Evolutionary conservation across 2,329 filamentous ascomycete genomes (phyloP).

Genomic region (Endocalyx cinctus): DNA sequence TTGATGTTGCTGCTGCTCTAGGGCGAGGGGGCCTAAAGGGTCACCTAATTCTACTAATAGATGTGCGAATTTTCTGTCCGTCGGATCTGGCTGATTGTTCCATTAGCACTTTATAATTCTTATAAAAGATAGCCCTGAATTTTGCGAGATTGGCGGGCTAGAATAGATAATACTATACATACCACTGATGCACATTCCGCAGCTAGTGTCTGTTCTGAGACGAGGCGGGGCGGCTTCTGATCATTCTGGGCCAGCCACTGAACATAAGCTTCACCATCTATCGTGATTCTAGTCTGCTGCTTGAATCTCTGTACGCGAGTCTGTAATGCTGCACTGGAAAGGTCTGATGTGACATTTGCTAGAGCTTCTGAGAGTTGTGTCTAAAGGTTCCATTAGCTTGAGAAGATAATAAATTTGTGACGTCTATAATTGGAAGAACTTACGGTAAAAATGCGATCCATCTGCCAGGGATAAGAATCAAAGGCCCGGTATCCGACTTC

Average conservation of each 20-base stretch:
- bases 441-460: slow-evolving; percentile 24
- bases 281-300: slow-evolving; percentile 21
- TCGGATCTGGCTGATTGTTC: slow-evolving; percentile 11
- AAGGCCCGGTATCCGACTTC: slow-evolving; percentile 23
- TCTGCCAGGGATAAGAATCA: slow-evolving; percentile 26
- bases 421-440: slow-evolving; percentile 8
- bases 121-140: neutral
- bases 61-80: slow-evolving; percentile 15
- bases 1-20: slow-evolving; percentile 8
- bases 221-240: slow-evolving; percentile 13
- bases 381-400: slow-evolving; percentile 3
- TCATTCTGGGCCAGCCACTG: slow-evolving; percentile 18
- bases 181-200: slow-evolving; percentile 17
- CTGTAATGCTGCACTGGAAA: slow-evolving; percentile 19
- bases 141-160: no score
- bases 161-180: no score
- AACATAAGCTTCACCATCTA: slow-evolving; percentile 21
- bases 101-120: slow-evolving; percentile 2
- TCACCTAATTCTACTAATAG: slow-evolving; percentile 17
- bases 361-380: slow-evolving; percentile 16
- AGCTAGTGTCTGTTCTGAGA: slow-evolving; percentile 20
- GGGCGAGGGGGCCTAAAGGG: slow-evolving; percentile 12
- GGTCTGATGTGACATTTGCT: slow-evolving; percentile 4
- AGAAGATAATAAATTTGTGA: slow-evolving; percentile 4
- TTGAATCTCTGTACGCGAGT: slow-evolving; percentile 21